phyloP scores from a whole-genome alignment of 192 early-diverging fungal species.

The Coemansia asiatica region DNA sequence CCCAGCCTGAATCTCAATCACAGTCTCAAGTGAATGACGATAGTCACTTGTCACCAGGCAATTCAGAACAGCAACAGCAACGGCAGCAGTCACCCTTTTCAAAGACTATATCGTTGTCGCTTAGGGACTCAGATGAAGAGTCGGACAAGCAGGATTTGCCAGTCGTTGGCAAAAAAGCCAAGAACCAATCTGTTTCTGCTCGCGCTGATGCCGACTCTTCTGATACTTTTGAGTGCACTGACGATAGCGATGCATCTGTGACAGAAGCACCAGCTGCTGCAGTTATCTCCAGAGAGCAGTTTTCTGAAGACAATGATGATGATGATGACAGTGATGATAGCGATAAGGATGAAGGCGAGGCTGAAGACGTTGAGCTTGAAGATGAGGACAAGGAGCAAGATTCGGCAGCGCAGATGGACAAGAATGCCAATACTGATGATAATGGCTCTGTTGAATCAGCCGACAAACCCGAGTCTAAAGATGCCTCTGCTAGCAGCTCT shows the following conservation, averaged over 20 bases:
- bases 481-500: neutral
- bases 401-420: neutral
- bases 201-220: neutral
- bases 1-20: neutral
- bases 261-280: neutral
- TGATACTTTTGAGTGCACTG: neutral
- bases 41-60: neutral
- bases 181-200: neutral
- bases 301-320: neutral
- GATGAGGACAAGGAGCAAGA: neutral
- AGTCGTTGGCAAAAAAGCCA: neutral
- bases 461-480: neutral
- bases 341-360: neutral
- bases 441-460: neutral
- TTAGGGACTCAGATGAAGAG: neutral
- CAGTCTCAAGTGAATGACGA: neutral
- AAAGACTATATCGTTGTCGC: neutral
- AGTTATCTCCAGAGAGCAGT: neutral
- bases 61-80: neutral
- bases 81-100: neutral
- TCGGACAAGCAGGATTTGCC: neutral
- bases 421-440: neutral
- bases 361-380: neutral
- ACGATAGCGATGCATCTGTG: neutral
- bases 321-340: neutral